Evolutionary conservation across 768 basidiomycete genomes (phyloP), one percentile per base, ranked within the genome.

Genomic region (Collybia sordida): DNA sequence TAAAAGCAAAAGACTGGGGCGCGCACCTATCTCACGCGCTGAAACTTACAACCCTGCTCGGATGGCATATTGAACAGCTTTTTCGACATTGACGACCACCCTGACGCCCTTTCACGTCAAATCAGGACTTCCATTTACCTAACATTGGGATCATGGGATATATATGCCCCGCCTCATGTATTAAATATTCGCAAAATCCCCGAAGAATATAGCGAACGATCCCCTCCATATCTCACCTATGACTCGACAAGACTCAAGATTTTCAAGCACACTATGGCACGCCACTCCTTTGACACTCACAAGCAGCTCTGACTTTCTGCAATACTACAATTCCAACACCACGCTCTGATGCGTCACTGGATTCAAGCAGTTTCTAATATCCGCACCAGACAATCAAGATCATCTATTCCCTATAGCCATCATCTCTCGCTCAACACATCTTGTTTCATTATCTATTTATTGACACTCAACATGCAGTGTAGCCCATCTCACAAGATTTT

Each of bases 41-140:
- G 87, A 90, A 65, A 89, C 88, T 3, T 89, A 85, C 59, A 82
- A 80, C 12, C 80, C 86, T 4, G 60, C 74, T 21, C 78, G 84
- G 47, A 75, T 86, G 77, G 68, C 69, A 25, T 74, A 73, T 60
- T 78, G 62, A 67, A 31, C 9, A 31, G 31, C 11, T 3, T 31
- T 31, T 38, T 35, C 35, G 18, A 45, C 38, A 23, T 40, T 43
- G 44, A 25, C 18, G 36, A 45, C 23, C 14, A 28, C 23, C 37
- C 11, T 47, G 40, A 45, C n/a, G 37, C 47, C 36, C 45, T 35
- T 31, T 12, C 27, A 21, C 15, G 7, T 15, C 5, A 14, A 12
- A 22, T 28, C 4, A 17, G 19, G 47, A 18, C 28, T 48, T 27
- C 3, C 12, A 45, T 45, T 36, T 21, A 18, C 31, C 17, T 12